A percentile compares a stretch with the other conserved stretches of the same genome.
phyloP scores from a whole-genome alignment of 768 basidiomycete genomes.

The Hygrophorus russula region DNA sequence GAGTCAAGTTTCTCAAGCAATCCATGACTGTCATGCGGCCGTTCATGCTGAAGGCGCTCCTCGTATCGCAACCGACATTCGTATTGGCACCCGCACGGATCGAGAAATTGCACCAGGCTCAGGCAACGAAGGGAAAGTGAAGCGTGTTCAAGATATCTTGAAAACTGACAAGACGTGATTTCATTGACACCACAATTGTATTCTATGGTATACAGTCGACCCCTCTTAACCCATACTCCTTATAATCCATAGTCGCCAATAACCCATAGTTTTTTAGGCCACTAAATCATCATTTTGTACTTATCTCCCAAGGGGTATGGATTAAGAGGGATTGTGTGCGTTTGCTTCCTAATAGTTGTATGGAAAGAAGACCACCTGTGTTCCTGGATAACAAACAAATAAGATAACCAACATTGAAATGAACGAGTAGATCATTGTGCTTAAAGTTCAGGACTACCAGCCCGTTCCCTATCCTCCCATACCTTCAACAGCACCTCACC shows the following conservation, averaged over 20 bases:
- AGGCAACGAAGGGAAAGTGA: slow-evolving; percentile 74
- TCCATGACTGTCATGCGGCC: slow-evolving; percentile 84
- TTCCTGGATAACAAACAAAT: too few species aligned
- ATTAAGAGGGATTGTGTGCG: too few species aligned
- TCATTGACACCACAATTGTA: not conserved
- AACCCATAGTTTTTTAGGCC: too few species aligned
- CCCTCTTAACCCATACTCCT: too few species aligned
- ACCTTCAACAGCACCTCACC: slow-evolving; percentile 32
- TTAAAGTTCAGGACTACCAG: slow-evolving; percentile 32
- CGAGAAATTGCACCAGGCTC: slow-evolving; percentile 47
- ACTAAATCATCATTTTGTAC: too few species aligned
- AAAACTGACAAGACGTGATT: slow-evolving; percentile 15
- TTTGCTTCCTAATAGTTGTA: too few species aligned
- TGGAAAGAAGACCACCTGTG: too few species aligned
- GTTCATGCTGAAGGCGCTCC: slow-evolving; percentile 69
- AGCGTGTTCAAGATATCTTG: slow-evolving; percentile 73
- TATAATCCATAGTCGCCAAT: too few species aligned
- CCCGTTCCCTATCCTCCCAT: slow-evolving; percentile 36
- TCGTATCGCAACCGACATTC: slow-evolving; percentile 83
- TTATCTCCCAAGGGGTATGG: too few species aligned
- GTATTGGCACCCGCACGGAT: slow-evolving; percentile 85
- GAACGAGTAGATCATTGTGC: too few species aligned
- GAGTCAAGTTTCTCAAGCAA: slow-evolving; percentile 72
- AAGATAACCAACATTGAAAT: too few species aligned
- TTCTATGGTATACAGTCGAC: too few species aligned